Percentiles rank a stretch among this genome's conserved stretches.
Evolutionary conservation across 345 rosid species (phyloP).

Genomic region (Raphanus raphanistrum): DNA sequence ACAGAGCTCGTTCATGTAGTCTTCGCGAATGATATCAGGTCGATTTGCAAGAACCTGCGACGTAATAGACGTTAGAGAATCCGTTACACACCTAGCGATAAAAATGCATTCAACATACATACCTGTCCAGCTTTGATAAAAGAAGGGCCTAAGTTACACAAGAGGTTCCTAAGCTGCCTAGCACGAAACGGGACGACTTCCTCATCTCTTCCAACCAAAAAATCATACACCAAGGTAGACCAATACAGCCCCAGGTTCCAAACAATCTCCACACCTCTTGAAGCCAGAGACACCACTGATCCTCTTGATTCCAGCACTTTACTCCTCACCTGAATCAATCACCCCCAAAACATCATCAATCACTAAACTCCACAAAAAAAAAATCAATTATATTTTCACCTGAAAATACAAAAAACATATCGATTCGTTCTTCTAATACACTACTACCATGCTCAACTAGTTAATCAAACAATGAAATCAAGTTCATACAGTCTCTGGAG

Average conservation of each 20-base stretch:
- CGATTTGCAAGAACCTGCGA: constrained; percentile 80
- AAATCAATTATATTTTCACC: background rate
- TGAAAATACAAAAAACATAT: background rate
- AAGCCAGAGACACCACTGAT: constrained; percentile 57
- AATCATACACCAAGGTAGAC: constrained; percentile 85
- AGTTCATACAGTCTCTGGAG: constrained; percentile 80
- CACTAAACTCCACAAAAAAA: background rate
- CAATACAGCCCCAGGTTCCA: constrained; percentile 91
- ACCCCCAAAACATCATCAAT: constrained; percentile 7
- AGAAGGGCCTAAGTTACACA: constrained; percentile 95
- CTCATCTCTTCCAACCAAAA: constrained; percentile 79
- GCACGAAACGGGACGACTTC: constrained; percentile 93
- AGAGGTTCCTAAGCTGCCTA: constrained; percentile 84
- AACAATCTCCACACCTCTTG: constrained; percentile 85
- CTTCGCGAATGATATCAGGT: constrained; percentile 94
- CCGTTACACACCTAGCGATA: too few relatives aligned
- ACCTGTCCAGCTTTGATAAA: constrained; percentile 92
- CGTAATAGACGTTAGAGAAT: too few relatives aligned
- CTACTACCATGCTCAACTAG: background rate
- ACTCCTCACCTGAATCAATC: constrained; percentile 60
- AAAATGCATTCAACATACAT: too few relatives aligned
- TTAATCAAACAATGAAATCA: constrained; percentile 6
- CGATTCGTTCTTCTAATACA: background rate
- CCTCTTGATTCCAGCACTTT: constrained; percentile 84
- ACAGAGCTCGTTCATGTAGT: constrained; percentile 97